phyloP scores from a whole-genome alignment of 139 green algal species.

The Coelastrella sp. region DNA sequence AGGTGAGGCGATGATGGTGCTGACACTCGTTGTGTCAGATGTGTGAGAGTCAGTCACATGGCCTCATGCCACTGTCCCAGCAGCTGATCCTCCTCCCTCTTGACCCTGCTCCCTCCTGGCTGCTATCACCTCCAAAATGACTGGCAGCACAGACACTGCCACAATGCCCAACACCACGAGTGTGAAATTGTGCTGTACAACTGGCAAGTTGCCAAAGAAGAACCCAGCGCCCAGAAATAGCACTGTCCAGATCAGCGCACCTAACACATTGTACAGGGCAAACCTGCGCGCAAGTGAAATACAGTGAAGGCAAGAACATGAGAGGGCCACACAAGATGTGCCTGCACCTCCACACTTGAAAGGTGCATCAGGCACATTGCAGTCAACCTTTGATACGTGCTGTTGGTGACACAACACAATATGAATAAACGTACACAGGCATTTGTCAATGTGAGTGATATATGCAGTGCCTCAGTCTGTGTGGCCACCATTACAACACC shows the following conservation, averaged over 20 bases:
- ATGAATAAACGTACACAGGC: no score
- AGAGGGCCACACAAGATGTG: background rate
- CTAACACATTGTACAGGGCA: constrained; percentile 88
- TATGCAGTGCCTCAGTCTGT: no score
- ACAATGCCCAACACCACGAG: constrained; percentile 91
- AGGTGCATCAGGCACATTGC: background rate
- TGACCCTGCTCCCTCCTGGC: constrained; percentile 18
- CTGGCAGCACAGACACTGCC: constrained; percentile 80
- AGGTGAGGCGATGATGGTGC: background rate
- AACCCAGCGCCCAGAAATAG: constrained; percentile 85
- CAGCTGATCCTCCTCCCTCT: background rate
- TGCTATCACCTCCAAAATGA: constrained; percentile 78
- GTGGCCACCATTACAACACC: no score
- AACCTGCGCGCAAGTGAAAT: constrained; percentile 55
- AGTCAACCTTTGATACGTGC: background rate
- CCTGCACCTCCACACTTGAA: background rate
- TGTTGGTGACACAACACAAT: background rate
- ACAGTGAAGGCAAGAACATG: no score
- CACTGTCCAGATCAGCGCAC: constrained; percentile 86
- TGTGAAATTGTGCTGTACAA: constrained; percentile 93
- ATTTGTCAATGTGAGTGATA: no score
- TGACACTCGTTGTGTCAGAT: background rate
- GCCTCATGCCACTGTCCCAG: background rate
- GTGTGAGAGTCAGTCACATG: background rate
- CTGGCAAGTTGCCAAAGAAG: constrained; percentile 92